These are phyloP conservation scores for Vanderwaltozyma tropicalis DNA, from an alignment of 805 yeast genomes.

Conservation along the genomic window DNA sequence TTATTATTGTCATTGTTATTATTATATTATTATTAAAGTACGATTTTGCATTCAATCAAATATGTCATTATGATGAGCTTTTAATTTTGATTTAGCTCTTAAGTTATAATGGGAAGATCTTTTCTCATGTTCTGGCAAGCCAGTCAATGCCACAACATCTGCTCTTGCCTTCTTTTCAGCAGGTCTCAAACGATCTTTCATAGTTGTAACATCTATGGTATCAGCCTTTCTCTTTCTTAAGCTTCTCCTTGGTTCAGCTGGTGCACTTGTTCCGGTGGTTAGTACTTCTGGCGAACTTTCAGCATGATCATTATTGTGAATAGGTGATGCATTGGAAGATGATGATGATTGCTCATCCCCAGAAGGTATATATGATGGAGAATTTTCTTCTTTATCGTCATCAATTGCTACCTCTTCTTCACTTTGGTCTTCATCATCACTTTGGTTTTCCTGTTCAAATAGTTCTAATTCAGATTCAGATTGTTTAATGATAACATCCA, in stretches of 20 bases:
- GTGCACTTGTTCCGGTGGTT: background rate
- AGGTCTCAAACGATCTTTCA: slow-evolving; percentile 12
- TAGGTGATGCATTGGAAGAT: too few species aligned
- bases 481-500: slow-evolving; percentile 15
- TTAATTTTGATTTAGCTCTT: slow-evolving; percentile 25
- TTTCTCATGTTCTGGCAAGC: slow-evolving; percentile 20
- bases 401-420: slow-evolving; percentile 3
- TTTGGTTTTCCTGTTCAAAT: slow-evolving; percentile 4
- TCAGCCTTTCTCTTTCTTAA: slow-evolving; percentile 9
- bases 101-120: slow-evolving; percentile 26
- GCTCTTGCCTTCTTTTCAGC: slow-evolving; percentile 23
- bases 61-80: slow-evolving; percentile 6
- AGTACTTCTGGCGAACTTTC: background rate
- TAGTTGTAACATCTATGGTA: background rate
- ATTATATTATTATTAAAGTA: too few species aligned
- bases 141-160: slow-evolving; percentile 14
- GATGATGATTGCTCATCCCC: background rate
- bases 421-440: slow-evolving; percentile 4
- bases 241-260: background rate
- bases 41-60: background rate
- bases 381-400: background rate
- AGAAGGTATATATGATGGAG: slow-evolving; percentile 1
- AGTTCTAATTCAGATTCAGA: slow-evolving; percentile 6
- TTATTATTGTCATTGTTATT: too few species aligned
- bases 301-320: too few species aligned